Percentiles rank a stretch among this genome's conserved stretches.
These are phyloP conservation scores for Sisymbrium irio DNA, from an alignment of 345 rosid species.

Conservation along the genomic window DNA sequence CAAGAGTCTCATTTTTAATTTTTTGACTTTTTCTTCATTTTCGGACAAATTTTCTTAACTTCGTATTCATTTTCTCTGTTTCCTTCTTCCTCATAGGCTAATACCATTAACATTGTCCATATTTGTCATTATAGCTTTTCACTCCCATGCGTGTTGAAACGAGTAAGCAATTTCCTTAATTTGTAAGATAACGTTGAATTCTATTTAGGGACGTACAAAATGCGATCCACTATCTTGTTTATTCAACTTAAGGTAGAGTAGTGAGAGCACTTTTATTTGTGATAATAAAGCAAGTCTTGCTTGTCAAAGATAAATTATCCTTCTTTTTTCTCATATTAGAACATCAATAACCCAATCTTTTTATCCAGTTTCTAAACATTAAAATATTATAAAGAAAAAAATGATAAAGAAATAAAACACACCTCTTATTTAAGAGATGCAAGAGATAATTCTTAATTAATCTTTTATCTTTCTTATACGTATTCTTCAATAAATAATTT, in stretches of 20 bases:
- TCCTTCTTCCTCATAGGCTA: constrained; percentile 15
- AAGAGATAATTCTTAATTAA: no score
- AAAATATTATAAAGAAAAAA: no score
- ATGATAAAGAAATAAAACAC: no score
- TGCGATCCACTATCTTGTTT: neutral
- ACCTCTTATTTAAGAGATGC: no score
- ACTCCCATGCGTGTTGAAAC: constrained; percentile 26
- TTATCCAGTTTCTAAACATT: no score
- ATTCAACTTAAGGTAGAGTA: neutral
- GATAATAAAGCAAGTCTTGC: neutral
- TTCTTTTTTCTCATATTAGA: no score
- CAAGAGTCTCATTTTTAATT: neutral
- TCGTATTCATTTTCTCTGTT: constrained; percentile 8
- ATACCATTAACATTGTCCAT: constrained; percentile 4
- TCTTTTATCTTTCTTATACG: no score
- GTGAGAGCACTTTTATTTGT: neutral
- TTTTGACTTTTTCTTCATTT: constrained; percentile 17
- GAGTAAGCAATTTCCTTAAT: constrained; percentile 5
- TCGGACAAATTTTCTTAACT: constrained; percentile 1
- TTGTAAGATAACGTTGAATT: constrained; percentile 3
- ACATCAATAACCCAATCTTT: no score
- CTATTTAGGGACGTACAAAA: constrained; percentile 5
- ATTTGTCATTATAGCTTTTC: constrained; percentile 12
- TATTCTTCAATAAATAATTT: no score
- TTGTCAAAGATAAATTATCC: neutral